phyloP scores from a whole-genome alignment of 2,329 filamentous ascomycete genomes.

The Botrytis deweyae region DNA sequence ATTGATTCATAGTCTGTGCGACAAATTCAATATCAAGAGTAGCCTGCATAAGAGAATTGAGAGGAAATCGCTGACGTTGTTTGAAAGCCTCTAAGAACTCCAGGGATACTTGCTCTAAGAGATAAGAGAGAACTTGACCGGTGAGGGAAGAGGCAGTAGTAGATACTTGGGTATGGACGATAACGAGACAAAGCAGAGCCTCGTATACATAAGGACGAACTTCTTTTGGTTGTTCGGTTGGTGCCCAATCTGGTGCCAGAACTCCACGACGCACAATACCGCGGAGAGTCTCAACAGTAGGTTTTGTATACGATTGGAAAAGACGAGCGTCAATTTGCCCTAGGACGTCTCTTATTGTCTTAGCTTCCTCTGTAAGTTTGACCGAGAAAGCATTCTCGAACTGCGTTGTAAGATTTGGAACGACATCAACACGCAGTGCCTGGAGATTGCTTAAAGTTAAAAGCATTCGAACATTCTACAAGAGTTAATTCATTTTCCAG shows the following conservation, averaged over 20 bases:
- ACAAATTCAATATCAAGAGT: slow-evolving; percentile 97
- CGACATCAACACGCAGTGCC: slow-evolving; percentile 74
- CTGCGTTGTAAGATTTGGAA: slow-evolving; percentile 84
- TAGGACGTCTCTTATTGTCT: slow-evolving; percentile 87
- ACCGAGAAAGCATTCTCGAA: slow-evolving; percentile 95
- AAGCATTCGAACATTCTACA: slow-evolving; percentile 85
- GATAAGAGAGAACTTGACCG: slow-evolving; percentile 76
- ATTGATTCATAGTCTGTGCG: slow-evolving; percentile 86
- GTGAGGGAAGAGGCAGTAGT: slow-evolving; percentile 77
- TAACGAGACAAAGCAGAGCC: slow-evolving; percentile 77
- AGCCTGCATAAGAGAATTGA: slow-evolving; percentile 89
- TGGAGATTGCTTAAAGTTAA: slow-evolving; percentile 92
- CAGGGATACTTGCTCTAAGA: slow-evolving; percentile 77
- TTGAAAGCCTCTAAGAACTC: slow-evolving; percentile 82
- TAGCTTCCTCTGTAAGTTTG: slow-evolving; percentile 89
- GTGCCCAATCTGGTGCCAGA: slow-evolving; percentile 68
- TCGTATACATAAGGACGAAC: slow-evolving; percentile 90
- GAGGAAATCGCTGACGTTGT: slow-evolving; percentile 63
- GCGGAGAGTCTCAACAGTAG: slow-evolving; percentile 66
- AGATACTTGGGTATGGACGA: slow-evolving; percentile 86
- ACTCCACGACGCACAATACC: slow-evolving; percentile 73
- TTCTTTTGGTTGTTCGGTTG: slow-evolving; percentile 64
- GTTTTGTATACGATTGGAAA: slow-evolving; percentile 88
- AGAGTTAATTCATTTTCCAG: slow-evolving; percentile 33
- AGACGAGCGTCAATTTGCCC: slow-evolving; percentile 86